phyloP scores from a whole-genome alignment of 108 stramenopile species.

The Thalassiosira profunda region DNA sequence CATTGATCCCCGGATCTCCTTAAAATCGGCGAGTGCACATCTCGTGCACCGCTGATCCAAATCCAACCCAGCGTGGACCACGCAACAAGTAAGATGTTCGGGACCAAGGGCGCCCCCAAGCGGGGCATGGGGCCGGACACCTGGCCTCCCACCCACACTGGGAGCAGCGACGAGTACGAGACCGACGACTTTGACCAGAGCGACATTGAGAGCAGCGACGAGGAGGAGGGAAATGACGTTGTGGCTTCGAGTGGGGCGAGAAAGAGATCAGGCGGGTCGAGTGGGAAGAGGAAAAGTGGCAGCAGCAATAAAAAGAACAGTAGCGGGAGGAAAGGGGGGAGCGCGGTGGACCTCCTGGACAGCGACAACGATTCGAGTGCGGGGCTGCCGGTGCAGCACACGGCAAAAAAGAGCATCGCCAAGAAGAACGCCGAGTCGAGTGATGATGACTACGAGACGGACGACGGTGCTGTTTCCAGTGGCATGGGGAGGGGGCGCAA shows the following conservation, averaged over 20 bases:
- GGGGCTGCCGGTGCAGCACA: neutral
- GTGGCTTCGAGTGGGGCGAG: neutral
- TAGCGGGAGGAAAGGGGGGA: no score
- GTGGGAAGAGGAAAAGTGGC: neutral
- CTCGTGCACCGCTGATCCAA: no score
- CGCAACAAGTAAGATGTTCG: no score
- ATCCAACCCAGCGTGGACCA: no score
- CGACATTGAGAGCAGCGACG: constrained; percentile 7
- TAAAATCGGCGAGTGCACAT: neutral
- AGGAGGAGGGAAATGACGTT: neutral
- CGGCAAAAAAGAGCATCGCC: neutral
- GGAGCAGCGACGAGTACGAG: constrained; percentile 25
- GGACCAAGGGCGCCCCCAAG: no score
- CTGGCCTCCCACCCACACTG: no score
- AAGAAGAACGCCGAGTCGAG: neutral
- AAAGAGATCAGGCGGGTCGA: neutral
- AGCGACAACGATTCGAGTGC: neutral
- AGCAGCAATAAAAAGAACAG: neutral
- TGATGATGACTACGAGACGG: neutral
- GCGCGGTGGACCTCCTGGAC: no score
- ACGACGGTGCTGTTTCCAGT: neutral
- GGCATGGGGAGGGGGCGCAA: neutral
- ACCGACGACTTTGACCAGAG: constrained; percentile 7
- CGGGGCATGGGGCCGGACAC: no score
- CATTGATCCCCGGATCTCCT: neutral